These are phyloP conservation scores for Phialemoniopsis sp. DNA, from an alignment of 2,329 filamentous ascomycete genomes.

Conservation along the genomic window DNA sequence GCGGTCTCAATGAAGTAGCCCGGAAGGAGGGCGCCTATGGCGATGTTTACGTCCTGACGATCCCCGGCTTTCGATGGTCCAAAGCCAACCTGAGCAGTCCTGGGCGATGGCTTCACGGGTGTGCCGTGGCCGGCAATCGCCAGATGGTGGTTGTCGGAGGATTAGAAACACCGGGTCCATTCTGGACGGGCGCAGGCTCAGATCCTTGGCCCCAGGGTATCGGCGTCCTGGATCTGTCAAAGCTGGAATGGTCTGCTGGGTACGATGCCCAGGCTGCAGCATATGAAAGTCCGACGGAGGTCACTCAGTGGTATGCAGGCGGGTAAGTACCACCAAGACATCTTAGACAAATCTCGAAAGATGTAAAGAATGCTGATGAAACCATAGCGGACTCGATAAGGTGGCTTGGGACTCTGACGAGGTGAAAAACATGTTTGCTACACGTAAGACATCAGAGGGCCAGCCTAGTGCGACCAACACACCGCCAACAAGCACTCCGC, in stretches of 20 bases:
- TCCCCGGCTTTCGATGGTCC: constrained; percentile 32
- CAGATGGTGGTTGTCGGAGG: constrained; percentile 36
- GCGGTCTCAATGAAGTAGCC: constrained; percentile 16
- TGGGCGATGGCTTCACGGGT: constrained; percentile 22
- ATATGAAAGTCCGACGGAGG: constrained; percentile 25
- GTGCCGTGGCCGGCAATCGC: constrained; percentile 21
- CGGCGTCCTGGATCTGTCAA: constrained; percentile 33
- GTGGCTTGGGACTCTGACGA: too few relatives aligned
- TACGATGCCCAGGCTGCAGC: constrained; percentile 25
- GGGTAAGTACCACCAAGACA: too few relatives aligned
- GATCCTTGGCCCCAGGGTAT: constrained; percentile 30
- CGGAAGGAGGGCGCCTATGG: constrained; percentile 13
- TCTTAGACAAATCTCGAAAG: too few relatives aligned
- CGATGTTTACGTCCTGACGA: constrained; percentile 28
- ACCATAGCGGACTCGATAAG: too few relatives aligned
- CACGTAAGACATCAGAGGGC: too few relatives aligned
- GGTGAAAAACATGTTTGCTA: too few relatives aligned
- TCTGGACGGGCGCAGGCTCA: constrained; percentile 14
- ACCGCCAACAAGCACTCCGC: too few relatives aligned
- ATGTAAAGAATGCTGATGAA: too few relatives aligned
- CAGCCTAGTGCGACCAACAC: too few relatives aligned
- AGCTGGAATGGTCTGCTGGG: constrained; percentile 23
- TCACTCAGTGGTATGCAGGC: constrained; percentile 26
- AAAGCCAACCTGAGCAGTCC: constrained; percentile 17
- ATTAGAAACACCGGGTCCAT: too few relatives aligned